Base-by-base conservation (phyloP, 2,329 filamentous ascomycete genomes). In the Rhynchosporium agropyri region DNA sequence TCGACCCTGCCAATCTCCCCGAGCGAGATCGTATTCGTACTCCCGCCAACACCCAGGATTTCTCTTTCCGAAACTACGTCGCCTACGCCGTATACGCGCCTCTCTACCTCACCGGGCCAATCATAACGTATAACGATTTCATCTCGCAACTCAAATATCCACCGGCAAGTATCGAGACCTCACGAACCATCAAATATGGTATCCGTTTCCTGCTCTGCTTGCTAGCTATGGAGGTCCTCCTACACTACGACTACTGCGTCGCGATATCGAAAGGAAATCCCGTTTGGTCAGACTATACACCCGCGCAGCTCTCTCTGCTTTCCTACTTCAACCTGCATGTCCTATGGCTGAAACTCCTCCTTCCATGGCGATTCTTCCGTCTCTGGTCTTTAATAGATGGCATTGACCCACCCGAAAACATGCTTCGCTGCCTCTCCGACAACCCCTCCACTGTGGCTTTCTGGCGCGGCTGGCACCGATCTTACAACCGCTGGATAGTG, bases 71-170 rank as follows among this genome's bases (percentile, higher is more conserved):
- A 67, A 96, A 96, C 77, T 98, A 96, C 76, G 74, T 97, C 51
- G 92, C 90, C 50, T 99, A 97, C 75, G 80, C 88, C 45, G 84
- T 98, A 63, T 99, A 99, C 74, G 92, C 92, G 1, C 95, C 95
- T 0, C 84, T 99, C 0, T 99, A 98, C 76, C 83, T 99, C 38
- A 86, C 93, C 0, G 95, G 95, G 0, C 95, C 95, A 0, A 97
- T 99, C 72, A 76, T 99, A 65, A 98, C 93, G 12, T 99, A 98
- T 80, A 99, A 99, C 77, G 96, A 99, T 79, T 99, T 95, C 80
- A 88, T 98, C 66, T 90, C 91, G 0, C 95, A 99, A 75, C 82
- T 83, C 65, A 89, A 91, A 68, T 89, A 94, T 77, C 84, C 83
- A 12, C 78, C 91, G 0, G 83, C 88, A 10, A 92, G 85, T 62